phyloP scores from a whole-genome alignment of 768 basidiomycete genomes.

The Leccinum sublutescens region DNA sequence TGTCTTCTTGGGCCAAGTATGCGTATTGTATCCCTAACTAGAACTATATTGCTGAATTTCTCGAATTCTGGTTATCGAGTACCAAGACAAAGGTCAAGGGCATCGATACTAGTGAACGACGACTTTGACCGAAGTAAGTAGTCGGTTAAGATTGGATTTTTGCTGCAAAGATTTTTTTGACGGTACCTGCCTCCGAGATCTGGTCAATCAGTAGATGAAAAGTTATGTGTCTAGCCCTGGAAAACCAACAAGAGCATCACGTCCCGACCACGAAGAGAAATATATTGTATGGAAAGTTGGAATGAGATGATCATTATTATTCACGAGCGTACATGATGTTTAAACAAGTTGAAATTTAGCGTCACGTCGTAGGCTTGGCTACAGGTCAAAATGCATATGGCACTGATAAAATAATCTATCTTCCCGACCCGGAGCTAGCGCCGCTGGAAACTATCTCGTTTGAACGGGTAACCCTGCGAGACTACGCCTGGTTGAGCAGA shows the following conservation, averaged over 20 bases:
- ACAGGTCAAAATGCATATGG: not conserved
- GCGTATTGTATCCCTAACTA: not conserved
- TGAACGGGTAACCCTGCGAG: not conserved
- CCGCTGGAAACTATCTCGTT: not conserved
- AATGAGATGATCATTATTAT: not conserved
- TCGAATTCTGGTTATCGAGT: not conserved
- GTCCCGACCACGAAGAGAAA: not conserved
- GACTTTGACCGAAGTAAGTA: not conserved
- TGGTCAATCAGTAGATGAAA: constrained; percentile 27
- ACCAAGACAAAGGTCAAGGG: too few species aligned
- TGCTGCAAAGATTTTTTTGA: constrained; percentile 1
- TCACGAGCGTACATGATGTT: not conserved
- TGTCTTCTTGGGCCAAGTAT: not conserved
- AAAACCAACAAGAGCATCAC: not conserved
- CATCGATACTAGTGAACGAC: too few species aligned
- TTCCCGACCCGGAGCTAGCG: not conserved
- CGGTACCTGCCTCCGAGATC: constrained; percentile 40
- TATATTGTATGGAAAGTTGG: not conserved
- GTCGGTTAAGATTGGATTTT: not conserved
- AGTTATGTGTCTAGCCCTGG: constrained; percentile 39
- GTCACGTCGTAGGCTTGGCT: not conserved
- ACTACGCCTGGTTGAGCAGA: constrained; percentile 9
- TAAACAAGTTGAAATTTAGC: too few species aligned
- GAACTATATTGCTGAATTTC: not conserved
- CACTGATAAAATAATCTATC: not conserved